Conservation (phyloP, 2,329 filamentous ascomycete species). For the Penicillium nordicum region DNA sequence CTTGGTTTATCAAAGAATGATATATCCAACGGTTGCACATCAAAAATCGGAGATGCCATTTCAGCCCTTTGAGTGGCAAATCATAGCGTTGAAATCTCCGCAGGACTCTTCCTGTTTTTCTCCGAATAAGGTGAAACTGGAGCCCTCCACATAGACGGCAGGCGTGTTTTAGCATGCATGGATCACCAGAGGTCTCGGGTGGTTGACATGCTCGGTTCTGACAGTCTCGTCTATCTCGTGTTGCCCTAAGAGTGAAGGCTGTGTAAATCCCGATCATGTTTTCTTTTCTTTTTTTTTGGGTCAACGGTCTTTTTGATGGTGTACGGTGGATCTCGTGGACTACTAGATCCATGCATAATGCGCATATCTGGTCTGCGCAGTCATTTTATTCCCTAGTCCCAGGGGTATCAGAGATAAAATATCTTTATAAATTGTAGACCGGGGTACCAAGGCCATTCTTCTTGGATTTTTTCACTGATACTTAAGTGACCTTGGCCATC, state of each 20-base stretch:
- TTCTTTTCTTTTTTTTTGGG: background rate
- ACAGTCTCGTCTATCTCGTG: background rate
- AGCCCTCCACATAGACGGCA: background rate
- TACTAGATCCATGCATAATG: slow-evolving; percentile 5
- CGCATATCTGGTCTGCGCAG: background rate
- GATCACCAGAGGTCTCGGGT: background rate
- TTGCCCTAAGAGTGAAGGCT: background rate
- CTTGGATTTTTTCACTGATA: background rate
- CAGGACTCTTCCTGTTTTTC: background rate
- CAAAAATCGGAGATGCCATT: background rate
- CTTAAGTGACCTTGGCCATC: background rate
- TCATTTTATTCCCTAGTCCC: slow-evolving; percentile 2
- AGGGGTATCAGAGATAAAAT: background rate
- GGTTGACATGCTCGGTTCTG: background rate
- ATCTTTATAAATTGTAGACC: slow-evolving; percentile 1
- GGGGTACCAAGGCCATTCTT: background rate
- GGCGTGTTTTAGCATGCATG: background rate
- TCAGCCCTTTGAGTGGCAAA: background rate
- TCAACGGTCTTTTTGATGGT: background rate
- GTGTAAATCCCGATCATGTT: background rate
- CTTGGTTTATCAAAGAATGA: background rate
- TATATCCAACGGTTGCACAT: background rate
- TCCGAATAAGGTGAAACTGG: background rate
- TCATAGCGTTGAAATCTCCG: background rate
- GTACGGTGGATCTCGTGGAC: background rate